Base-by-base conservation (phyloP, 371 early-diverging fungal genomes). In the Capillidium heterosporum region DNA sequence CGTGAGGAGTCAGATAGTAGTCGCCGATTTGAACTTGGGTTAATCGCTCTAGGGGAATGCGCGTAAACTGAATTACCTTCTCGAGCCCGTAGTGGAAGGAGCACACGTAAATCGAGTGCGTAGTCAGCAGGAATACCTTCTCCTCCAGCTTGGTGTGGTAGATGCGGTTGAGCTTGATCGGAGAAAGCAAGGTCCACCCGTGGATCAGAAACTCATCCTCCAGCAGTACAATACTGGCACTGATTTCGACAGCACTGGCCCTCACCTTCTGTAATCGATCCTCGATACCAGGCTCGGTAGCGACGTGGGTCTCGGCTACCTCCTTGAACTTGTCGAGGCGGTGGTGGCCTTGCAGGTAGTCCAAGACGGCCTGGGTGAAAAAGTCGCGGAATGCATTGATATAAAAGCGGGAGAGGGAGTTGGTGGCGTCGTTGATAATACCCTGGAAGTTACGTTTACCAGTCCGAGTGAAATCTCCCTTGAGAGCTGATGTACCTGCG, bases 401-500 rank as follows among this genome's bases (percentile, higher is more conserved):
- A 59, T 82, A 84, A 71, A 85, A 70, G 29, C 84, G 64, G 4
- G 81, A 72, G 31, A 84, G 60, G 7, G 82, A 81, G 55, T 80
- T 80, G 41, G 81, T 74, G 3, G 80, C 83, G 63, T 85, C 85
- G 51, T 82, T 82, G 65, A 84, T 69, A 68, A 85, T 72, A 19
- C 82, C 82, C 28, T 75, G 74, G 8, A 81, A 61, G 51, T 81
- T 82, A 32, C 81, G 67, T 60, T 92, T 95, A 40, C 93, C 98
- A 2, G 87, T 82, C 27, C 87, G 71, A 0, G 97, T 94, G 43
- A 89, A 81, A 3, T 88, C 82, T 1, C 91, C 85, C 60, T 95
- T 94, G 2, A 99, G 73, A 4, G 99, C 99, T 1, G 91, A 90
- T 28, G 99, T 99, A 15, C 99, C 99, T 1, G 99, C 85, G 68